Conservation (phyloP, 805 yeast genomes). For the Wickerhamomyces sydowiorum region DNA sequence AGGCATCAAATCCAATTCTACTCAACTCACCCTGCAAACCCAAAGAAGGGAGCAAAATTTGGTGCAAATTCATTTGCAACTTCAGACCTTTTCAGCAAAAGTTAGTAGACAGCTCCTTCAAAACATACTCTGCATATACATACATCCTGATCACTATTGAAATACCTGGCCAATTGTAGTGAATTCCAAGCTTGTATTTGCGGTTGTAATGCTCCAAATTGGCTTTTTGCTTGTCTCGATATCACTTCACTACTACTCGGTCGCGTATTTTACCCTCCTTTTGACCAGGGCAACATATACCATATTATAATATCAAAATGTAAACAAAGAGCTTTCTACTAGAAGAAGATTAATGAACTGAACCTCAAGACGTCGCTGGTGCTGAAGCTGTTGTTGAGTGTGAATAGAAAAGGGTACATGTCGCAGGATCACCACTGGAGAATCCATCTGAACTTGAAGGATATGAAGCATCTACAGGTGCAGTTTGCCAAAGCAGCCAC, state of each 20-base stretch:
- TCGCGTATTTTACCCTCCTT: too few relatives aligned
- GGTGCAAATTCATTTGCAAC: slow-evolving; percentile 68
- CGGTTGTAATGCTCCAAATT: too few relatives aligned
- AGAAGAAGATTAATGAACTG: background rate
- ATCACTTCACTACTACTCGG: too few relatives aligned
- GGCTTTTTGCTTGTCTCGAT: too few relatives aligned
- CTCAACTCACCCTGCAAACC: slow-evolving; percentile 73
- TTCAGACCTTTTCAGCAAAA: slow-evolving; percentile 34
- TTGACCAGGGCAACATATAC: too few relatives aligned
- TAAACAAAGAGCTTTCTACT: slow-evolving; percentile 2
- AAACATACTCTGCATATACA: too few relatives aligned
- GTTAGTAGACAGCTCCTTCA: too few relatives aligned
- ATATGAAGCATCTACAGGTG: slow-evolving; percentile 42
- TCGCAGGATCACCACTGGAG: slow-evolving; percentile 23
- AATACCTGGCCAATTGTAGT: too few relatives aligned
- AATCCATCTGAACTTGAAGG: slow-evolving; percentile 46
- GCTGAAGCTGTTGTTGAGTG: too few relatives aligned
- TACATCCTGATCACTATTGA: too few relatives aligned
- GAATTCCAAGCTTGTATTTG: too few relatives aligned
- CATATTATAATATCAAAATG: background rate
- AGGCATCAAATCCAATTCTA: background rate
- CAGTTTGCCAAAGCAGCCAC: slow-evolving; percentile 37
- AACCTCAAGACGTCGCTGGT: too few relatives aligned
- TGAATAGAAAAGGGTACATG: background rate
- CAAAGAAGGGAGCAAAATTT: slow-evolving; percentile 92